phyloP scores from a whole-genome alignment of 1,284 basidiomycete species.

The Cryptococcus neoformans region DNA sequence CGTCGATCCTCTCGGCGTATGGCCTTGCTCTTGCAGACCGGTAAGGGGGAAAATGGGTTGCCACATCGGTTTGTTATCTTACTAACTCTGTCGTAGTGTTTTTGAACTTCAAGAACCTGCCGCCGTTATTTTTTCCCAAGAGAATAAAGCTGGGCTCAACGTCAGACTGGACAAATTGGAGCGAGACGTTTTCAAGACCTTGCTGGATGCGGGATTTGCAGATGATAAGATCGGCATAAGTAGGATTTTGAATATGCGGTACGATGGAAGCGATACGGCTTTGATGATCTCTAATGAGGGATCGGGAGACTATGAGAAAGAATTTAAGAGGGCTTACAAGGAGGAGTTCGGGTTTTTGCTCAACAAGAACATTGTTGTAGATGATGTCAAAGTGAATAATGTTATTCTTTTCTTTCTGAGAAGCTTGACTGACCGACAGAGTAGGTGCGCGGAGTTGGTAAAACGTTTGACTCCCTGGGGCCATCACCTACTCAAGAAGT shows the following conservation, averaged over 20 bases:
- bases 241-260: slow-evolving; percentile 85
- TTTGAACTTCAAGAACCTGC: slow-evolving; percentile 83
- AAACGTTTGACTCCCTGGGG: slow-evolving; percentile 80
- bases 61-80: too few relatives aligned
- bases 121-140: slow-evolving; percentile 59
- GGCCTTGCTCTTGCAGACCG: slow-evolving; percentile 84
- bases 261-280: slow-evolving; percentile 75
- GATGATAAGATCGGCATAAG: slow-evolving; percentile 67
- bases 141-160: slow-evolving; percentile 51
- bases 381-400: slow-evolving; percentile 76
- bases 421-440: neutral
- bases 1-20: slow-evolving; percentile 83
- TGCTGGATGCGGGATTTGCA: slow-evolving; percentile 76
- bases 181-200: slow-evolving; percentile 61
- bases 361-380: slow-evolving; percentile 76
- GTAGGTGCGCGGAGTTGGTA: slow-evolving; percentile 60
- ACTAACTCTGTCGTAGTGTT: slow-evolving; percentile 54
- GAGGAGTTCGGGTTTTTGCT: slow-evolving; percentile 89
- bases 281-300: slow-evolving; percentile 76
- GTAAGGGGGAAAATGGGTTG: slow-evolving; percentile 50
- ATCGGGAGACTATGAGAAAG: slow-evolving; percentile 72
- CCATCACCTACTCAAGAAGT: slow-evolving; percentile 76
- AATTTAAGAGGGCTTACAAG: slow-evolving; percentile 74
- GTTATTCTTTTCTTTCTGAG: neutral
- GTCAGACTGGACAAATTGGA: slow-evolving; percentile 65